These are phyloP conservation scores for Heritiera fomes DNA, from an alignment of 345 rosid species.

Conservation along the genomic window DNA sequence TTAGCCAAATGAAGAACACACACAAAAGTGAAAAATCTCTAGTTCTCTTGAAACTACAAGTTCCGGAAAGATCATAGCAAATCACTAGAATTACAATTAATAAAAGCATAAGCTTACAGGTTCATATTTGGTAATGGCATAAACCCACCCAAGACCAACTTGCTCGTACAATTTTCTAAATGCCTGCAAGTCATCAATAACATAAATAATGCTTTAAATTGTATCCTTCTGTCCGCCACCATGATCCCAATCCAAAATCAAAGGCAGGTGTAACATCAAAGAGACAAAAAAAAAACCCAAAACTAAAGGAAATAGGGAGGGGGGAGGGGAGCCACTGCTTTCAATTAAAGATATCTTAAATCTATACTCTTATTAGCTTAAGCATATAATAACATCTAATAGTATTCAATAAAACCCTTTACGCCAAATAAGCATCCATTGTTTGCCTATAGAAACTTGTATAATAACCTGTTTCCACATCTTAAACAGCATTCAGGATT, in stretches of 20 bases:
- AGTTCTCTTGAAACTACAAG: not conserved
- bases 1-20: not conserved
- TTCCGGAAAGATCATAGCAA: not conserved
- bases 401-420: not conserved
- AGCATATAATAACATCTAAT: not conserved
- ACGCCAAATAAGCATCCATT: not conserved
- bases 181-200: constrained; percentile 54
- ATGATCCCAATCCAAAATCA: not conserved
- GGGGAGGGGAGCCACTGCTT: not conserved
- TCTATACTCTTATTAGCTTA: not conserved
- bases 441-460: not conserved
- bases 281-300: not conserved
- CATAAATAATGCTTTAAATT: not conserved
- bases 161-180: constrained; percentile 76
- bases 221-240: not conserved
- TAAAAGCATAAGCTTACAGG: constrained; percentile 53
- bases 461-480: not conserved
- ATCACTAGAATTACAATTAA: not conserved
- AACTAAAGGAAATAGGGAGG: not conserved
- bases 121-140: constrained; percentile 78
- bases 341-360: not conserved
- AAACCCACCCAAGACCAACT: constrained; percentile 93
- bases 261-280: not conserved
- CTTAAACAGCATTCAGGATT: not conserved
- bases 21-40: not conserved